These are phyloP conservation scores for Pestalotiopsis sp. DNA, from an alignment of 2,329 filamentous ascomycete species.

Conservation along the genomic window DNA sequence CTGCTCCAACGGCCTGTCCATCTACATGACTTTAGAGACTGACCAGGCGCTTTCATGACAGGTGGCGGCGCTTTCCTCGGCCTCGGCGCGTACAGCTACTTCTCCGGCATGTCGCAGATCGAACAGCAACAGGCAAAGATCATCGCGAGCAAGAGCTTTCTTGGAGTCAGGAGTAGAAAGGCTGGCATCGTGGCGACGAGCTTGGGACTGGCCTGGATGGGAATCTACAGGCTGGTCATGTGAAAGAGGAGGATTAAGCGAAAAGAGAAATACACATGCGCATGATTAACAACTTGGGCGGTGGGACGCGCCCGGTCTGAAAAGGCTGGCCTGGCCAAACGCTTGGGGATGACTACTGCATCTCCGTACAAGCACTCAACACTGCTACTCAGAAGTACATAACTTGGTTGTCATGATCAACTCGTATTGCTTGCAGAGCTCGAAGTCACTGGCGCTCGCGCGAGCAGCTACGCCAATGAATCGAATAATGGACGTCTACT, in stretches of 20 bases:
- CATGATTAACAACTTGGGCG: background rate
- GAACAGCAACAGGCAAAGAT: constrained; percentile 65
- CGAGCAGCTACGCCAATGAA: too few relatives aligned
- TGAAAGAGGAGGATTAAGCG: background rate
- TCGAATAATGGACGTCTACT: too few relatives aligned
- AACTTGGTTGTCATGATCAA: too few relatives aligned
- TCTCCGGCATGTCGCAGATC: constrained; percentile 72
- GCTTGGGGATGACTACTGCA: too few relatives aligned
- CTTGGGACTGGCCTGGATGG: constrained; percentile 66
- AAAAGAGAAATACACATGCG: background rate
- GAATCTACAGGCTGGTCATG: constrained; percentile 66
- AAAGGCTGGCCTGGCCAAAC: background rate
- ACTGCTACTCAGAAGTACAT: too few relatives aligned
- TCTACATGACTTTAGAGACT: background rate
- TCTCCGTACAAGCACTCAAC: too few relatives aligned
- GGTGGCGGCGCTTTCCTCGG: constrained; percentile 75
- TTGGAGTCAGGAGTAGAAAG: constrained; percentile 71
- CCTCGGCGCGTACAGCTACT: constrained; percentile 75
- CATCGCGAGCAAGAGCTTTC: constrained; percentile 66
- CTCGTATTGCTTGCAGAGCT: too few relatives aligned
- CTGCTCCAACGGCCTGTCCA: too few relatives aligned
- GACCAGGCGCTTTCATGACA: constrained; percentile 33
- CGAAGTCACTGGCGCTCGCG: too few relatives aligned
- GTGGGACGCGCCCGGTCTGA: background rate
- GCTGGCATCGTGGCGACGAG: constrained; percentile 69